phyloP scores from a whole-genome alignment of 1,284 basidiomycete genomes.

The Boletellus sp. region DNA sequence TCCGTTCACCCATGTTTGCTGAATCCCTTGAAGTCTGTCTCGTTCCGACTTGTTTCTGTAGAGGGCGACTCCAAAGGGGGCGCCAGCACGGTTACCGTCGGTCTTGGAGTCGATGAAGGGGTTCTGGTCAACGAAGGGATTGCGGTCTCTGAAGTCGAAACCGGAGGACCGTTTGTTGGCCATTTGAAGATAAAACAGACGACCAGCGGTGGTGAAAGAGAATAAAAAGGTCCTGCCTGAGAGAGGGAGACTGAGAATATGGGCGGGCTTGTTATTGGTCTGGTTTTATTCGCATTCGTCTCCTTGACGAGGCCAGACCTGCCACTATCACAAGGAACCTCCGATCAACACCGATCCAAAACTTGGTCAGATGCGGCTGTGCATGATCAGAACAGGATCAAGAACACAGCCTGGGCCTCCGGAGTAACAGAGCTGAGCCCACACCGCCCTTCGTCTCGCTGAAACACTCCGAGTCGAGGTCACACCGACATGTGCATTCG shows the following conservation, averaged over 20 bases:
- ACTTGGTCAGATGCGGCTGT: too few species aligned
- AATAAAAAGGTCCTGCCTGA: conserved; percentile 49
- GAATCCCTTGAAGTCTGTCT: conserved; percentile 72
- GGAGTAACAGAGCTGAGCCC: too few species aligned
- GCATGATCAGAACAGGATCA: not conserved
- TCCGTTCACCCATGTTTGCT: conserved; percentile 43
- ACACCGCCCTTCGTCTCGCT: too few species aligned
- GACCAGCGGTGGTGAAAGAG: conserved; percentile 35
- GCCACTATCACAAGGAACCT: not conserved
- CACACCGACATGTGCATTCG: too few species aligned
- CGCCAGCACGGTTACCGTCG: conserved; percentile 21
- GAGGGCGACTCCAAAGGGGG: conserved; percentile 38
- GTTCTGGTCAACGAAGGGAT: conserved; percentile 49
- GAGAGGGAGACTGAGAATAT: conserved; percentile 18
- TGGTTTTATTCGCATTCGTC: conserved; percentile 7
- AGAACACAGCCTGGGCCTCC: too few species aligned
- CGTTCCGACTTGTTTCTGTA: conserved; percentile 80
- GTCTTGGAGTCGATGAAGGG: conserved; percentile 32
- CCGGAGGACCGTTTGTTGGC: conserved; percentile 52
- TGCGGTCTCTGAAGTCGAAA: conserved; percentile 70
- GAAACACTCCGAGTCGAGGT: too few species aligned
- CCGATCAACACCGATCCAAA: too few species aligned
- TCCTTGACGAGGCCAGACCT: conserved; percentile 3
- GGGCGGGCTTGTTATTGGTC: conserved; percentile 4
- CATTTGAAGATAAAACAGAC: conserved; percentile 29